A percentile compares a stretch with the other conserved stretches of the same genome.
phyloP scores from a whole-genome alignment of 345 rosid species.

The Melaleuca alternifolia region DNA sequence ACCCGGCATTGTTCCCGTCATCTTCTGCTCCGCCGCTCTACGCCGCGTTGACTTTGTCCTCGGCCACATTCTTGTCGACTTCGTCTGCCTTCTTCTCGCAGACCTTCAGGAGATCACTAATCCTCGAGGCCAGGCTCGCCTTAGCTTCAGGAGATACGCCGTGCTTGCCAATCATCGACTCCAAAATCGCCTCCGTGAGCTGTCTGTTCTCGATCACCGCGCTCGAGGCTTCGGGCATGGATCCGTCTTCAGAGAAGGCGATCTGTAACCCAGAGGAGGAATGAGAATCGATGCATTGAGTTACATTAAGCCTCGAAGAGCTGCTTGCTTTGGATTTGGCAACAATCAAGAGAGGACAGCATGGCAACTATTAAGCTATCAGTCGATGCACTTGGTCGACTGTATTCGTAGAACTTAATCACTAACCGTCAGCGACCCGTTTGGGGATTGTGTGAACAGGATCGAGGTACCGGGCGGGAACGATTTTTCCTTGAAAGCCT shows the following conservation, averaged over 20 bases:
- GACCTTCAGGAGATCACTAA: slow-evolving; percentile 25
- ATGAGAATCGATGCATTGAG: background rate
- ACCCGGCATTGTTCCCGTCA: background rate
- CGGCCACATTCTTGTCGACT: background rate
- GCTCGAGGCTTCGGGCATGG: slow-evolving; percentile 32
- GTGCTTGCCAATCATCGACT: slow-evolving; percentile 63
- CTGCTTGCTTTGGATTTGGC: background rate
- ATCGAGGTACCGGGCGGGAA: slow-evolving; percentile 73
- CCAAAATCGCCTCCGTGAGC: slow-evolving; percentile 55
- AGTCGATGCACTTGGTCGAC: background rate
- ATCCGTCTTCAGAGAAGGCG: slow-evolving; percentile 53
- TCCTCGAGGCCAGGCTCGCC: slow-evolving; percentile 43
- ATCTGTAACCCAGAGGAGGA: slow-evolving; percentile 26
- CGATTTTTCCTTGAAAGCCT: slow-evolving; percentile 45
- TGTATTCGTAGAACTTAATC: background rate
- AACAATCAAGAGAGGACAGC: background rate
- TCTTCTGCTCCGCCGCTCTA: background rate
- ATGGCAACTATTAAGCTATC: background rate
- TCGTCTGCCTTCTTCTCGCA: background rate
- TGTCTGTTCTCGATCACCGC: slow-evolving; percentile 55
- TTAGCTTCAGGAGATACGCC: slow-evolving; percentile 67
- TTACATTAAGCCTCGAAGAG: background rate
- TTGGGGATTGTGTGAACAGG: slow-evolving; percentile 45
- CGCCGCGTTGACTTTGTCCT: background rate
- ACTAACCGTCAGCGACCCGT: slow-evolving; percentile 50